Evolutionary conservation across 345 rosid genomes (phyloP), one percentile per base, ranked within the genome.

Genomic region (Citrus unshiu): DNA sequence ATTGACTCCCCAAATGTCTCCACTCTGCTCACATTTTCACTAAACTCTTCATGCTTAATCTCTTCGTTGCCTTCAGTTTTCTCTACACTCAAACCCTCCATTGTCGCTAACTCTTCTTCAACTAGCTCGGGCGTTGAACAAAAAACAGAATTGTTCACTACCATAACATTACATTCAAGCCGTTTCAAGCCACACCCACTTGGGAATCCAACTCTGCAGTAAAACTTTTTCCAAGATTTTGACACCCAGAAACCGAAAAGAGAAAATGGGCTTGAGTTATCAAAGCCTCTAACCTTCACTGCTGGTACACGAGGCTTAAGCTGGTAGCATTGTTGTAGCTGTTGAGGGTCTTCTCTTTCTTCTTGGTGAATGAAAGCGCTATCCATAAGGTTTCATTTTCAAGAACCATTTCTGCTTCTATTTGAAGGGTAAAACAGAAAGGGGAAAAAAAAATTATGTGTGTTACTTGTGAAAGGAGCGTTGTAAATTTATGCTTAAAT

Each of bases 1-100:
- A 87, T 76, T 76, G 89, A 81, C 29, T 88, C 89, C 61, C 81
- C 89, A 84, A 89, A 90, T 19, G 85, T 82, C 84, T 82, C 85
- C 60, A 79, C 51, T 72, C 79, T 80, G 70, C 78, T 81, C 32
- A 68, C 85, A 54, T 79, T 83, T 73, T 73, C 88, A 59, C 65
- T 29, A 59, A 65, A 65, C 63, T 34, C 74, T 56, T 78, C 90
- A 37, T 81, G 81, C 40, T 79, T 78, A 51, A 59, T 64, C 76
- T 81, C 80, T 78, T 75, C 87, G 79, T 77, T 70, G 64, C 68
- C 78, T 60, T 76, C 85, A 75, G 14, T 68, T 76, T 81, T 84
- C 83, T 84, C 86, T 21, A 77, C 5, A 49, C 51, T 73, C 77
- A 70, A 81, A 69, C 81, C 80, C 91, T 82, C 91, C 95, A 90